Conservation (phyloP, 73 alveolate species). For the Uronychia setigera region DNA sequence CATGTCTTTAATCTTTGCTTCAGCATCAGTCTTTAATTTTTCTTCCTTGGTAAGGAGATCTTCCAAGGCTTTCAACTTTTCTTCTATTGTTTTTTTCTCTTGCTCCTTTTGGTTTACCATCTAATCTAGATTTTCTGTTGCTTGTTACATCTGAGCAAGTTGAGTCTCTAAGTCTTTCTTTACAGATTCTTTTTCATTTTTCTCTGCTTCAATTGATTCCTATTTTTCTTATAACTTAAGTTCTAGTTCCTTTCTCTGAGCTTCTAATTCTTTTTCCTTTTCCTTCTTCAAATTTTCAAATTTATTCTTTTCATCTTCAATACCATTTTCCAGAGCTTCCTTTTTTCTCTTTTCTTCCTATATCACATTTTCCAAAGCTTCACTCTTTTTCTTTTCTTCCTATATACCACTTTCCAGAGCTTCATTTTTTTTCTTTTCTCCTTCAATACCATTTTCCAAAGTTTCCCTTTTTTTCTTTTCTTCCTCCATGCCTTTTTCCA, state of each 20-base stretch:
- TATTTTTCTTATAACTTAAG: background rate
- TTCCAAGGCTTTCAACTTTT: slow-evolving; percentile 10
- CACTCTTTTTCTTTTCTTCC: background rate
- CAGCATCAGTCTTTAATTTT: background rate
- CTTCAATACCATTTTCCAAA: background rate
- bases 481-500: too few relatives aligned
- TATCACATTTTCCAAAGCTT: slow-evolving; percentile 3
- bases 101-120: slow-evolving; percentile 10
- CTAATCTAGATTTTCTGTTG: background rate
- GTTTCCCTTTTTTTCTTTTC: slow-evolving; percentile 1
- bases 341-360: slow-evolving; percentile 8
- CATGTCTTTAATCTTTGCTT: slow-evolving; percentile 10
- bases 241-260: slow-evolving; percentile 6
- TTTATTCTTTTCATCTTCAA: slow-evolving; percentile 8
- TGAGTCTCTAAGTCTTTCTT: background rate
- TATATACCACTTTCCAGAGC: background rate
- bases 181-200: background rate
- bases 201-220: background rate
- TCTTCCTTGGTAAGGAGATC: background rate
- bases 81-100: slow-evolving; percentile 12
- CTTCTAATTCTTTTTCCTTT: slow-evolving; percentile 13
- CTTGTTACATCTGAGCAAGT: background rate
- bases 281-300: background rate
- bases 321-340: background rate
- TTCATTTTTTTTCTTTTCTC: background rate